Percentiles rank a stretch among this genome's conserved stretches.
Evolutionary conservation across 768 basidiomycete genomes (phyloP).

Genomic region (Sporobolomyces roseus): DNA sequence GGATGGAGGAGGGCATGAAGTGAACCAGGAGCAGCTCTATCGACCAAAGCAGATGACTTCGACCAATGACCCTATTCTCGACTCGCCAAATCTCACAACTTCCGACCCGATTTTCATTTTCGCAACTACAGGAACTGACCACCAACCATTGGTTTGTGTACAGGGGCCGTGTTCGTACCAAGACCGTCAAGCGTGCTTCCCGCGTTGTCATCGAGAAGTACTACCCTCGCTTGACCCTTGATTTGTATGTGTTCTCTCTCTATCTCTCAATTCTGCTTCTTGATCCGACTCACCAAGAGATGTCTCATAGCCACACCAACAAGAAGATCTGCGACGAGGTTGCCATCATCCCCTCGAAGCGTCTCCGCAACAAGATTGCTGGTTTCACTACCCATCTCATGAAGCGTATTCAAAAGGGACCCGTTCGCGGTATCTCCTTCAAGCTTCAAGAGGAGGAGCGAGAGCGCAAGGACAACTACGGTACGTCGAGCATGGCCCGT

Average conservation of each 20-base stretch:
- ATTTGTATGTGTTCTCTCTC: slow-evolving; percentile 66
- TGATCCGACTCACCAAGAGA: background rate
- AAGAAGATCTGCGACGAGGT: slow-evolving; percentile 57
- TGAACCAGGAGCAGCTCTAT: background rate
- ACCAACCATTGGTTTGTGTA: background rate
- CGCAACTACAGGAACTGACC: background rate
- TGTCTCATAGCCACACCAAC: slow-evolving; percentile 44
- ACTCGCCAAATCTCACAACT: too few species aligned
- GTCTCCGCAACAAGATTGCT: slow-evolving; percentile 98
- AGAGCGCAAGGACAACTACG: slow-evolving; percentile 96
- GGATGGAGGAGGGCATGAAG: background rate
- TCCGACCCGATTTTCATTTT: too few species aligned
- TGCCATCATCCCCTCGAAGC: slow-evolving; percentile 87
- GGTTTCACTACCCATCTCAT: slow-evolving; percentile 99
- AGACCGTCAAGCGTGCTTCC: slow-evolving; percentile 99
- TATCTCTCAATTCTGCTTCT: background rate
- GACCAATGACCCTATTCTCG: too few species aligned
- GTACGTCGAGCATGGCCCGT: slow-evolving; percentile 13
- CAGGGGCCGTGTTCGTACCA: slow-evolving; percentile 98
- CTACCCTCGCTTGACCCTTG: slow-evolving; percentile 98
- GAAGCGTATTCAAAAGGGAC: slow-evolving; percentile 98
- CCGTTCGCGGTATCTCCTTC: slow-evolving; percentile 99
- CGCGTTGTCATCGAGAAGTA: slow-evolving; percentile 99
- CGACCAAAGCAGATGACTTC: too few species aligned
- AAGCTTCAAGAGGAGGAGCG: slow-evolving; percentile 99